A percentile compares a stretch with the other conserved stretches of the same genome.
Evolutionary conservation across 2,329 filamentous ascomycete genomes (phyloP).

Genomic region (Arthrobotrys sphaeroides): DNA sequence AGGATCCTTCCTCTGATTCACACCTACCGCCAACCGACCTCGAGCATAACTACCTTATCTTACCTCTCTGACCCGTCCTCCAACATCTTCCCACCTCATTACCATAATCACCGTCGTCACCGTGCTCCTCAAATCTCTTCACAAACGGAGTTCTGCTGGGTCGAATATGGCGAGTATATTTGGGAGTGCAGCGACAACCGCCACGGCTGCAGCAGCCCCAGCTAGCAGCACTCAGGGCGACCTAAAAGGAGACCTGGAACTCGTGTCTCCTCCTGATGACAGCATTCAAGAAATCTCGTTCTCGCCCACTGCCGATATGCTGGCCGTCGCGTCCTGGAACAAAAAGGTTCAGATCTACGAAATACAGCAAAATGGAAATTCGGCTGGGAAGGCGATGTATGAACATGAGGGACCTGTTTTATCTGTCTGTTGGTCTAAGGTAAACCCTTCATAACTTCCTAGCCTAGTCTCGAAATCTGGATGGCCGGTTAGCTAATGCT

Average conservation of each 20-base stretch:
- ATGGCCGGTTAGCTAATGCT: slow-evolving; percentile 33
- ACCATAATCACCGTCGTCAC: not conserved
- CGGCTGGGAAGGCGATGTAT: slow-evolving; percentile 84
- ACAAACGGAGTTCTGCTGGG: slow-evolving; percentile 51
- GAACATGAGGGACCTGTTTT: slow-evolving; percentile 87
- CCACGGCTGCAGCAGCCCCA: slow-evolving; percentile 66
- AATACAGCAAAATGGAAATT: slow-evolving; percentile 78
- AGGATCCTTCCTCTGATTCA: slow-evolving; percentile 10
- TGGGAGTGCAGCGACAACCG: slow-evolving; percentile 61
- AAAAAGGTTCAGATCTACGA: slow-evolving; percentile 98
- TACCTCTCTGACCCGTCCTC: not conserved
- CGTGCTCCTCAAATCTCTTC: slow-evolving; percentile 51
- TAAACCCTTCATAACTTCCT: slow-evolving; percentile 68
- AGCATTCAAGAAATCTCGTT: slow-evolving; percentile 88
- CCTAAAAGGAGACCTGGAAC: slow-evolving; percentile 84
- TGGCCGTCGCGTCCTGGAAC: slow-evolving; percentile 95
- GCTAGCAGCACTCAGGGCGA: slow-evolving; percentile 83
- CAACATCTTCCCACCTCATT: not conserved
- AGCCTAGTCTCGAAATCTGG: no score
- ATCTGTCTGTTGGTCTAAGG: slow-evolving; percentile 86
- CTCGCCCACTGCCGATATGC: slow-evolving; percentile 78
- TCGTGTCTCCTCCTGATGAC: slow-evolving; percentile 83
- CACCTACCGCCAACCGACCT: not conserved
- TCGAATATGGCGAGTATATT: slow-evolving; percentile 62
- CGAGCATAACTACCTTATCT: not conserved